phyloP scores from a whole-genome alignment of 139 green algal species.

The Penium margaritaceum region DNA sequence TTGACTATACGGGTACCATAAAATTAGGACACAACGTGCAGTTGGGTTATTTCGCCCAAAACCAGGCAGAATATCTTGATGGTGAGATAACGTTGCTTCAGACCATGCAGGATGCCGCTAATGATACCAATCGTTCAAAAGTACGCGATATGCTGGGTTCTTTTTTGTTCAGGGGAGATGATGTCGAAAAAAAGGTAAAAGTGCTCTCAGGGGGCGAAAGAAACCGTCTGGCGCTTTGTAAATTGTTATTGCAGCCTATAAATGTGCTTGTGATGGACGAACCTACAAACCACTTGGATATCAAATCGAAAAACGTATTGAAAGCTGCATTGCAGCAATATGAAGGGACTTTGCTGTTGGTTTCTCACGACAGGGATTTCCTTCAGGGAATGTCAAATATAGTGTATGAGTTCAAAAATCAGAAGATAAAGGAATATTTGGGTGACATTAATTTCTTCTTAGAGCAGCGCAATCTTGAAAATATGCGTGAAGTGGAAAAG shows the following conservation, averaged over 20 bases:
- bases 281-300: conserved; percentile 4
- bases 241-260: background rate
- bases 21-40: background rate
- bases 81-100: background rate
- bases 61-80: background rate
- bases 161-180: background rate
- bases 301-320: background rate
- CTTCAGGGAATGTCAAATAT: too few relatives aligned
- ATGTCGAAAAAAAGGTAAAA: background rate
- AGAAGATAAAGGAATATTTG: too few relatives aligned
- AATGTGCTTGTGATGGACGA: background rate
- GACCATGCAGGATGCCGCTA: background rate
- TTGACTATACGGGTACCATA: background rate
- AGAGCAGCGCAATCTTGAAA: too few relatives aligned
- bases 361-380: background rate
- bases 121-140: background rate
- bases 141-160: background rate
- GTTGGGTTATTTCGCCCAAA: background rate
- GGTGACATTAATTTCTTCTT: too few relatives aligned
- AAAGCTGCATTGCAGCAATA: background rate
- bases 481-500: too few relatives aligned
- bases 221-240: background rate
- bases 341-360: background rate
- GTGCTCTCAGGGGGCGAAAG: background rate
- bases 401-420: too few relatives aligned